Evolutionary conservation across 805 yeast species (phyloP).

Genomic region (Myxozyma monticola): DNA sequence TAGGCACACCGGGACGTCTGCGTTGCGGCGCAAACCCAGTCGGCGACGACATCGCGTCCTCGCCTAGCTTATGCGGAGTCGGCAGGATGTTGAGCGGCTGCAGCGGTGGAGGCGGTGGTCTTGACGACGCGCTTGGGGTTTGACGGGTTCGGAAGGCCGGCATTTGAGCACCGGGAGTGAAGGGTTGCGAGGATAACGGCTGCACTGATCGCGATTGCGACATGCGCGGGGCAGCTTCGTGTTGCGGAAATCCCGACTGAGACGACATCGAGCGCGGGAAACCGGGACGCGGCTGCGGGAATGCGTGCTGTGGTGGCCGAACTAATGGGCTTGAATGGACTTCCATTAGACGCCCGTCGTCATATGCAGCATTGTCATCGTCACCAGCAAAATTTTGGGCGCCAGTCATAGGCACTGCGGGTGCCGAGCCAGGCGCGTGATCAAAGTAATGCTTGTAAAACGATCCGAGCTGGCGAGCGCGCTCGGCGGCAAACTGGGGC

Average conservation of each 20-base stretch:
- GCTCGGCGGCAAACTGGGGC: constrained; percentile 22
- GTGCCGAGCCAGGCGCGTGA: neutral
- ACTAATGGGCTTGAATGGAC: neutral
- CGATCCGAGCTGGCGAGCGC: constrained; percentile 22
- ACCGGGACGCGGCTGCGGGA: neutral
- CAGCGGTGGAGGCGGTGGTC: constrained; percentile 18
- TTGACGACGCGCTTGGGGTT: neutral
- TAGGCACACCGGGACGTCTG: neutral
- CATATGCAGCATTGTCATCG: constrained; percentile 13
- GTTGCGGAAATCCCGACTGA: neutral
- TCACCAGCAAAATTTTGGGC: neutral
- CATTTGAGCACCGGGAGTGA: neutral
- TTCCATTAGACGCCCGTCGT: neutral
- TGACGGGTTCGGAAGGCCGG: neutral
- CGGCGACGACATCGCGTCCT: constrained; percentile 21
- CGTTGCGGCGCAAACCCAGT: constrained; percentile 25
- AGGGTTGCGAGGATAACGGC: neutral
- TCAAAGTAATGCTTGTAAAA: constrained; percentile 27
- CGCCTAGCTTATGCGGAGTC: constrained; percentile 26
- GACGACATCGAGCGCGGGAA: constrained; percentile 13
- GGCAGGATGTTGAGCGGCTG: constrained; percentile 28
- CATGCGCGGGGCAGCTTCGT: neutral
- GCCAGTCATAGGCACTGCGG: too few species aligned
- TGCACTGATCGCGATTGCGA: neutral
- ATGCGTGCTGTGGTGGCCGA: neutral